Evolutionary conservation across 106 monocot genomes (phyloP).

Genomic region (Chionographis japonica): DNA sequence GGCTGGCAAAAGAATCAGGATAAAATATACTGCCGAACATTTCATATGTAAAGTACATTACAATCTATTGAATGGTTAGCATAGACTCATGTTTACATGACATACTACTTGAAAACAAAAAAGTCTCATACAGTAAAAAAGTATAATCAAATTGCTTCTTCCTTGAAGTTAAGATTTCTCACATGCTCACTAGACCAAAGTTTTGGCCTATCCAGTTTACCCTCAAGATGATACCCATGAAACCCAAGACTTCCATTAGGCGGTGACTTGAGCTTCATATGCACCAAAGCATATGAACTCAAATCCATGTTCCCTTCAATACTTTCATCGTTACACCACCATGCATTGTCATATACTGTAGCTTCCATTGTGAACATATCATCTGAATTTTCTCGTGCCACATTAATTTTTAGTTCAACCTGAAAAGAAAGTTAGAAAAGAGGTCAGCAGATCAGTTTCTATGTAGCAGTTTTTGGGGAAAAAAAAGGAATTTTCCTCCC

Average conservation of each 20-base stretch:
- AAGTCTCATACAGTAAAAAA: conserved; percentile 1
- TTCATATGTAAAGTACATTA: background rate
- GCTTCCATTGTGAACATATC: conserved; percentile 65
- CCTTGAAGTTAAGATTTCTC: conserved; percentile 17
- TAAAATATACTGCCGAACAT: background rate
- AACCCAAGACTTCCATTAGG: conserved; percentile 46
- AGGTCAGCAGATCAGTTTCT: background rate
- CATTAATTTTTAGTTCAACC: conserved; percentile 91
- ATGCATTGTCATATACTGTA: conserved; percentile 58
- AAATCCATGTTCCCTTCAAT: conserved; percentile 18
- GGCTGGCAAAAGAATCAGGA: background rate
- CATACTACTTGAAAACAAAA: conserved; percentile 1
- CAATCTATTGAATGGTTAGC: background rate
- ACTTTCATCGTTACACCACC: conserved; percentile 12
- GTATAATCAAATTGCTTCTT: background rate
- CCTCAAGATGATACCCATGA: conserved; percentile 55
- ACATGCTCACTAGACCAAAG: conserved; percentile 98
- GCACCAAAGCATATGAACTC: conserved; percentile 23
- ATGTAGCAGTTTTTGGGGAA: background rate
- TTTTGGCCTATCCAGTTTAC: conserved; percentile 74
- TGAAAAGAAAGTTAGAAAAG: conserved; percentile 11
- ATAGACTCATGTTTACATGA: background rate
- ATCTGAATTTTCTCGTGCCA: conserved; percentile 21
- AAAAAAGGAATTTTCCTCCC: background rate
- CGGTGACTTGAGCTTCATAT: conserved; percentile 41